phyloP scores from a whole-genome alignment of 1,284 basidiomycete species.

The Macrocystidia cucumis region DNA sequence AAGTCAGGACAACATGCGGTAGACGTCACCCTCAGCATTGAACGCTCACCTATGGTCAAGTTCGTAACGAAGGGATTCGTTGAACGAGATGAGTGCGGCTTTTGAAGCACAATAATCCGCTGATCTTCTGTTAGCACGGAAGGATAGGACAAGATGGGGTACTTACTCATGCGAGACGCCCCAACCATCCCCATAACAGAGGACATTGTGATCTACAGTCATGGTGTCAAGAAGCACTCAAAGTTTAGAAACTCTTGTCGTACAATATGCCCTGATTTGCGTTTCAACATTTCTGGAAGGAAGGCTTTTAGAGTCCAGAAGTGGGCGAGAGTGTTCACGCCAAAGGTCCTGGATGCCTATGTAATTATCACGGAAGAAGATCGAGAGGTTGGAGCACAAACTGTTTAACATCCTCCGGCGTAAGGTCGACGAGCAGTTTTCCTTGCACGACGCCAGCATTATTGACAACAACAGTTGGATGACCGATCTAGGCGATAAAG shows the following conservation, averaged over 20 bases:
- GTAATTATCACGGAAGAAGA: constrained; percentile 2
- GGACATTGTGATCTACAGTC: constrained; percentile 80
- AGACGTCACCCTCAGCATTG: constrained; percentile 4
- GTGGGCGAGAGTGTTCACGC: constrained; percentile 82
- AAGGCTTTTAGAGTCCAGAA: constrained; percentile 92
- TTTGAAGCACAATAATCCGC: constrained; percentile 89
- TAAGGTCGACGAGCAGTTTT: constrained; percentile 76
- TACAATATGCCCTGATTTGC: constrained; percentile 80
- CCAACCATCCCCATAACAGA: constrained; percentile 77
- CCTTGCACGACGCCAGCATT: constrained; percentile 96
- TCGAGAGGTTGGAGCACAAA: constrained; percentile 28
- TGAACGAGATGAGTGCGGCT: constrained; percentile 69
- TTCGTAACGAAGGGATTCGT: constrained; percentile 80
- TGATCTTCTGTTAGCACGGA: constrained; percentile 18
- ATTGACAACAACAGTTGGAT: constrained; percentile 88
- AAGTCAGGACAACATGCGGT: constrained; percentile 9
- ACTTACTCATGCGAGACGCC: constrained; percentile 74
- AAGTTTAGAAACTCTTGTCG: too few species aligned
- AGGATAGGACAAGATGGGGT: background rate
- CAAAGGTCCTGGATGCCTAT: constrained; percentile 63
- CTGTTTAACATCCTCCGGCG: constrained; percentile 74
- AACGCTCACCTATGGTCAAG: constrained; percentile 57
- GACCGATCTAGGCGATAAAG: constrained; percentile 55
- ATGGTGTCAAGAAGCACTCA: too few species aligned
- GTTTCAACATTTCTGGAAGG: constrained; percentile 82